Evolutionary conservation across 306 rosid species (phyloP).

Genomic region (Cucumis hystrix): DNA sequence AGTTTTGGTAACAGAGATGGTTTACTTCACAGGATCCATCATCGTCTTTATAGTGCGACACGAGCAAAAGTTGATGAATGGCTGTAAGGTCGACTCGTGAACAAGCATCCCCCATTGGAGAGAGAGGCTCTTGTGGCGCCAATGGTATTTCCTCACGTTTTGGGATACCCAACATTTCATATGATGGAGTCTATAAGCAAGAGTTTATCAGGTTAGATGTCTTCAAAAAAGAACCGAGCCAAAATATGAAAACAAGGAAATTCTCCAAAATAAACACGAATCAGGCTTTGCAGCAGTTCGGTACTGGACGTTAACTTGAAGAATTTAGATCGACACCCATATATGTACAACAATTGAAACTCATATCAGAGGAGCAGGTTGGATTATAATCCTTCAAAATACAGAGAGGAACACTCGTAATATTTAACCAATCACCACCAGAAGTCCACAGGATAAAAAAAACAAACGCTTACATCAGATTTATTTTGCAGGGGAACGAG

Average conservation of each 20-base stretch:
- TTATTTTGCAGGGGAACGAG: constrained; percentile 48
- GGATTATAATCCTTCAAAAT: neutral
- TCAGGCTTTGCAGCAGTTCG: neutral
- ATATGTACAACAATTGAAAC: neutral
- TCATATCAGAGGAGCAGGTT: neutral
- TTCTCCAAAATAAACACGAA: neutral
- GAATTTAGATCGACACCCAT: neutral
- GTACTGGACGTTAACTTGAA: neutral
- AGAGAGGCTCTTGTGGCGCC: constrained; percentile 41
- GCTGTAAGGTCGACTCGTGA: constrained; percentile 66
- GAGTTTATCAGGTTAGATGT: neutral
- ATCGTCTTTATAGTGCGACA: constrained; percentile 48
- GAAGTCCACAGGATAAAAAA: neutral
- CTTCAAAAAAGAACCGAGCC: neutral
- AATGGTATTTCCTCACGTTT: constrained; percentile 48
- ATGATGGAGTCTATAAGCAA: constrained; percentile 42
- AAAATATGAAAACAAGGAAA: neutral
- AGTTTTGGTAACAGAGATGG: neutral
- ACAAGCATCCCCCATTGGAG: constrained; percentile 67
- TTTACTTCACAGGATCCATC: constrained; percentile 65
- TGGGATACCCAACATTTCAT: constrained; percentile 57
- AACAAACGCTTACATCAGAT: constrained; percentile 31
- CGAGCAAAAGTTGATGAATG: constrained; percentile 59
- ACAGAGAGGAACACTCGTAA: neutral
- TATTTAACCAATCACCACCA: neutral